Evolutionary conservation across 2,329 filamentous ascomycete genomes (phyloP), one percentile per base, ranked within the genome.

Genomic region (Ophiostoma montium): DNA sequence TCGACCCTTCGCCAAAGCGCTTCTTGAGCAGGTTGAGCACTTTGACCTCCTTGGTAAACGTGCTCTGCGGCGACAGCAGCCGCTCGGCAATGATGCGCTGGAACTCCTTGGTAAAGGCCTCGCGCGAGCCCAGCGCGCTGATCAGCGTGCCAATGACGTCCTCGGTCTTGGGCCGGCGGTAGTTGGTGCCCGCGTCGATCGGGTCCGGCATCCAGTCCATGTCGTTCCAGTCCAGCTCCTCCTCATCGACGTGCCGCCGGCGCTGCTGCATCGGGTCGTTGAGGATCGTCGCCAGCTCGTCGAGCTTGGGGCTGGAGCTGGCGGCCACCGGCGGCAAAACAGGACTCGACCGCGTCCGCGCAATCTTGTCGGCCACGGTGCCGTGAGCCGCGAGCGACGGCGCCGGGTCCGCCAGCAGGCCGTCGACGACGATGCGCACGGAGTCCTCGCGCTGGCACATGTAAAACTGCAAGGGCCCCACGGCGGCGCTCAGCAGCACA

Each of bases 151-250:
- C 88, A 50, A 96, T 87, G 12, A 96, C 63, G 63, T 98, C 92
- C 55, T 89, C 85, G 39, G 80, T 85, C 62, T 86, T 94, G 11
- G 86, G 86, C 51, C 88, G 83, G 60, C 85, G 87, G 68, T 95
- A 95, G 61, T 95, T 86, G 44, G 87, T 84, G 10, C 87, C 88
- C 1, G 92, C 92, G 61, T 98, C 92, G 35, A 94, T 81, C 0
- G 92, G 92, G 58, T 95, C 86, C 1, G 92, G 92, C 33, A 87
- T 72, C 92, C 92, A 98, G 9, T 80, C 77, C 81, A 95, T 85
- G 62, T 98, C 89, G 59, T 87, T 76, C 83, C 86, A 96, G 62
- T 94, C 86, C 15, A 92, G 71, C 47, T 86, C 85, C 50, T 83
- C 80, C 53, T 80, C 78, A 23, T 80, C 75, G 9, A 70, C 65